Conservation (phyloP, 164 flowering plant genomes). For the Stephania yunnanensis region DNA sequence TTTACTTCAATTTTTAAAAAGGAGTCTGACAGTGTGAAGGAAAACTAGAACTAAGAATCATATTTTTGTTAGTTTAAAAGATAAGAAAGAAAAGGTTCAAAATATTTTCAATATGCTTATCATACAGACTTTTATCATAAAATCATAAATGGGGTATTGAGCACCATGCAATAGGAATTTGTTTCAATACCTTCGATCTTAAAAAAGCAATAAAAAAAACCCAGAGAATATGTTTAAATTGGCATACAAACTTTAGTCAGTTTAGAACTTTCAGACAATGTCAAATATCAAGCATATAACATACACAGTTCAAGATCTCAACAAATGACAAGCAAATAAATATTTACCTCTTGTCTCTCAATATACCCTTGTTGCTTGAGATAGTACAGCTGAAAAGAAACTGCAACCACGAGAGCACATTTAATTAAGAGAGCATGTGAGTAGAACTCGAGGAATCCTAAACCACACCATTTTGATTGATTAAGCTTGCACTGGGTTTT, state of each 20-base stretch:
- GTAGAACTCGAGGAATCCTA: not conserved
- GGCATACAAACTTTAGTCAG: not conserved
- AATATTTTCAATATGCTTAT: not conserved
- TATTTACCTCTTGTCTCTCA: conserved; percentile 50
- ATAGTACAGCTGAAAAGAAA: conserved; percentile 57
- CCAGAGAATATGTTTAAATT: not conserved
- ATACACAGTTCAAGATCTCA: not conserved
- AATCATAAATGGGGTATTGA: not conserved
- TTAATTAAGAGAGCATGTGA: not conserved
- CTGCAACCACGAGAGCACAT: conserved; percentile 21
- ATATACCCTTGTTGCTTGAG: conserved; percentile 59
- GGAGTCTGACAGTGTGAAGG: not conserved
- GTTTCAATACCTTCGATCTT: not conserved
- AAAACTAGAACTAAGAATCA: not conserved
- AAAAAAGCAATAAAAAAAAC: not conserved
- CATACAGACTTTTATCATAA: not conserved
- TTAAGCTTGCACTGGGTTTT: too few relatives aligned
- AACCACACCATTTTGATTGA: too few relatives aligned
- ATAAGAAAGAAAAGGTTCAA: not conserved
- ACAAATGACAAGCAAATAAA: not conserved
- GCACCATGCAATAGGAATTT: not conserved
- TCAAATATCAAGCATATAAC: not conserved
- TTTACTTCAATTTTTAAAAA: not conserved
- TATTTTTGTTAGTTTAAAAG: not conserved
- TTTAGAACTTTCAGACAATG: not conserved